These are phyloP conservation scores for Fusarium marasasianum DNA, from an alignment of 2,329 filamentous ascomycete species.

Conservation along the genomic window DNA sequence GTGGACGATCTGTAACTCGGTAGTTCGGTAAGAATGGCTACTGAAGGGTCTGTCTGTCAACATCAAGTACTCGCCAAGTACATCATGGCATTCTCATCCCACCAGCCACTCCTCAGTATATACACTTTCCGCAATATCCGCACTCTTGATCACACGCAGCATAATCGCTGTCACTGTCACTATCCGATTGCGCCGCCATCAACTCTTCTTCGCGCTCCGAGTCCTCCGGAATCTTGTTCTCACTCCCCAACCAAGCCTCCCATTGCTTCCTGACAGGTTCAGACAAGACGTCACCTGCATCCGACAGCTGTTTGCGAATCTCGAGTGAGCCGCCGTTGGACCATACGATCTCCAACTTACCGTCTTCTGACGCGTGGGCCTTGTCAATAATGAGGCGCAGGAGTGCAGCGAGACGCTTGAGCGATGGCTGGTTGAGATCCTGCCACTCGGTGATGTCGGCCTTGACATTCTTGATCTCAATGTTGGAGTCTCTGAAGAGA, in stretches of 20 bases:
- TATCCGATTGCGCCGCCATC: slow-evolving; percentile 16
- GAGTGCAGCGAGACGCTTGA: slow-evolving; percentile 44
- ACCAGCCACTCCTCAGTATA: slow-evolving; percentile 8
- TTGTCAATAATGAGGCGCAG: slow-evolving; percentile 33
- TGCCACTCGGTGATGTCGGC: slow-evolving; percentile 51
- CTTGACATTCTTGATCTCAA: slow-evolving; percentile 46
- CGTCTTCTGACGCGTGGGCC: slow-evolving; percentile 5
- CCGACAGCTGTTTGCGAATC: slow-evolving; percentile 39
- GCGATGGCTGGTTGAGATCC: slow-evolving; percentile 38
- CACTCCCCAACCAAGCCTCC: slow-evolving; percentile 35
- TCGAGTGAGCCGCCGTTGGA: slow-evolving; percentile 26
- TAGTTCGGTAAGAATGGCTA: background rate
- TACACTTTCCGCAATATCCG: slow-evolving; percentile 43
- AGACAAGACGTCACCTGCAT: slow-evolving; percentile 39
- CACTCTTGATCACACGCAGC: slow-evolving; percentile 44
- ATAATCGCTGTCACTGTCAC: slow-evolving; percentile 27
- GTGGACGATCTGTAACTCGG: background rate
- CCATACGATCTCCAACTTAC: slow-evolving; percentile 40
- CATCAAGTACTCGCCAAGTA: background rate
- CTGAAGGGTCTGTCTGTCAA: background rate
- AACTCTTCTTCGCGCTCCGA: slow-evolving; percentile 8
- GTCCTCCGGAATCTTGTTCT: background rate
- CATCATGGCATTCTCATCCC: background rate
- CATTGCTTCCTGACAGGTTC: slow-evolving; percentile 33
- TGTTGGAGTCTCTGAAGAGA: slow-evolving; percentile 46